phyloP scores from a whole-genome alignment of 2,329 filamentous ascomycete species.

The Hortaea werneckii region DNA sequence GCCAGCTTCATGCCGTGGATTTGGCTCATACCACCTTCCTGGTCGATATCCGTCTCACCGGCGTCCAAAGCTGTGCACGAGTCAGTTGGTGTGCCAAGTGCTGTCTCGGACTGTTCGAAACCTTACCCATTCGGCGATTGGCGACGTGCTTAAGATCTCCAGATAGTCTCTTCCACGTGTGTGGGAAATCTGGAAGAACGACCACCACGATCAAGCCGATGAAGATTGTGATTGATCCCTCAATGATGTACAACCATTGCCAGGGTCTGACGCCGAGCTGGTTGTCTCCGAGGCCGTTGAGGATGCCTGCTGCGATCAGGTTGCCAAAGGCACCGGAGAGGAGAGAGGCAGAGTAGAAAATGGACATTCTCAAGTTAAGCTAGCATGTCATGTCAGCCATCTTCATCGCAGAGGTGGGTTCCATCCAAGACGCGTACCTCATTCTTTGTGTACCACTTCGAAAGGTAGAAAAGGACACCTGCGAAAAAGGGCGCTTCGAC shows the following conservation, averaged over 20 bases:
- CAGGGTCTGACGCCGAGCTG: conserved; percentile 47
- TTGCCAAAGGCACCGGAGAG: conserved; percentile 65
- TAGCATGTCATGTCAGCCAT: too few relatives aligned
- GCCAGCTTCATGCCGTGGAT: conserved; percentile 43
- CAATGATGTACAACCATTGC: conserved; percentile 56
- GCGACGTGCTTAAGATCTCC: conserved; percentile 38
- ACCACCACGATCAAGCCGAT: conserved; percentile 24
- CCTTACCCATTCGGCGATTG: conserved; percentile 31
- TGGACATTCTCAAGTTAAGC: conserved; percentile 52
- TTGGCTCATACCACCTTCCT: conserved; percentile 38
- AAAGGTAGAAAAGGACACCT: conserved; percentile 48
- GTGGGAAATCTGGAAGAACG: conserved; percentile 26
- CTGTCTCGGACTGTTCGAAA: too few relatives aligned
- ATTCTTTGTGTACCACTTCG: conserved; percentile 58
- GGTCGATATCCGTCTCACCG: conserved; percentile 40
- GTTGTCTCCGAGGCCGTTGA: conserved; percentile 48
- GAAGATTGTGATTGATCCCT: conserved; percentile 54
- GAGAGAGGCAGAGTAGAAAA: conserved; percentile 58
- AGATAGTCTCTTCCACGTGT: conserved; percentile 32
- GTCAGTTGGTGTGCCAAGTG: too few relatives aligned
- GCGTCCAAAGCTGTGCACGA: conserved; percentile 34
- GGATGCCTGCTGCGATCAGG: conserved; percentile 50
- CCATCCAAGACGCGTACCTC: too few relatives aligned
- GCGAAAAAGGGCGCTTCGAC: conserved; percentile 40
- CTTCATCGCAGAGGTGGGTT: too few relatives aligned